Evolutionary conservation across 345 rosid genomes (phyloP).

Genomic region (Erodium maritimum): DNA sequence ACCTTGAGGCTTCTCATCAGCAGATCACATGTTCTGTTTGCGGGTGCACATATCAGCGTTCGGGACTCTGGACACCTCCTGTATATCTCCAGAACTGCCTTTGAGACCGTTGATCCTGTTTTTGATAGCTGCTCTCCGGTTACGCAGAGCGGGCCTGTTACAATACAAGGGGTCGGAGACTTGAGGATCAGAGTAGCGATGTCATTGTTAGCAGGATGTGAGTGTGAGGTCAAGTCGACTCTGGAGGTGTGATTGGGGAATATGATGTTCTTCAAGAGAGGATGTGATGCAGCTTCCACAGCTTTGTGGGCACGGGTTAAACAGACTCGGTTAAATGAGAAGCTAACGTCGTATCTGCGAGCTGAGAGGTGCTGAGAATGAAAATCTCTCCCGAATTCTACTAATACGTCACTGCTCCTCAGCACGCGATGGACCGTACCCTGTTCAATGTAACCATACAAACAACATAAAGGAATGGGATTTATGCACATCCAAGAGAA

Average conservation of each 20-base stretch:
- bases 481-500: not conserved
- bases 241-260: conserved; percentile 16
- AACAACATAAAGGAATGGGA: not conserved
- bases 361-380: conserved; percentile 16
- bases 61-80: conserved; percentile 1
- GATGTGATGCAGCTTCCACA: conserved; percentile 18
- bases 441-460: conserved; percentile 13
- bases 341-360: conserved; percentile 22
- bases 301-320: conserved; percentile 32
- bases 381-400: conserved; percentile 27
- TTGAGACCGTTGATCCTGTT: conserved; percentile 15
- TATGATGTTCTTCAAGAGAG: conserved; percentile 13
- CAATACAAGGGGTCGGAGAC: conserved; percentile 21
- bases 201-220: too few relatives aligned
- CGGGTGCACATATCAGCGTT: conserved; percentile 24
- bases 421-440: conserved; percentile 22
- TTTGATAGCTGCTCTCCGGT: conserved; percentile 9
- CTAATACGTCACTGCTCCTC: conserved; percentile 15
- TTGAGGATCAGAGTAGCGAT: not conserved
- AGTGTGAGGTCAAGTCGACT: too few relatives aligned
- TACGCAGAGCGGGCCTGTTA: conserved; percentile 20
- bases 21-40: conserved; percentile 22
- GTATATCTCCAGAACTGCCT: conserved; percentile 19
- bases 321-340: conserved; percentile 35
- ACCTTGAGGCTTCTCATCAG: conserved; percentile 22